Evolutionary conservation across 495 filamentous ascomycete species (phyloP).

Genomic region (Daldinia grandis): DNA sequence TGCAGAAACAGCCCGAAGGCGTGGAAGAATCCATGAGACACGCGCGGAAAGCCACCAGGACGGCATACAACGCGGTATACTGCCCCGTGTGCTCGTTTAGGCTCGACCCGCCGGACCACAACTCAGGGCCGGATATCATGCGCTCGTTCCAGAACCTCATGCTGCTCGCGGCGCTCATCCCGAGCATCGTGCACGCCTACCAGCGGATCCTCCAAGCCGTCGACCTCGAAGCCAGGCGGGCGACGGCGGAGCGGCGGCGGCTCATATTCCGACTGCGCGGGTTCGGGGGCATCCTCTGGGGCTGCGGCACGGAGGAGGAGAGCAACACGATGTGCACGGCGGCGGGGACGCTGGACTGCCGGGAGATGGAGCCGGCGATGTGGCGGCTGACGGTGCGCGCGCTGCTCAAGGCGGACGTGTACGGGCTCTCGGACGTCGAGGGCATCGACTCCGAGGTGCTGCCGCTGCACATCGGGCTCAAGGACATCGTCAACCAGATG

Average conservation of each 20-base stretch:
- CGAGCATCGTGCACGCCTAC: constrained; percentile 68
- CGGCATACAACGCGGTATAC: constrained; percentile 65
- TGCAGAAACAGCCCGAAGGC: constrained; percentile 55
- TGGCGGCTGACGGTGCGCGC: constrained; percentile 62
- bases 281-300: constrained; percentile 58
- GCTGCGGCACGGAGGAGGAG: constrained; percentile 19
- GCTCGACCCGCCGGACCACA: constrained; percentile 43
- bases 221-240: constrained; percentile 52
- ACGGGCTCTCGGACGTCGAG: constrained; percentile 51
- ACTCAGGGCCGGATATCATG: constrained; percentile 31
- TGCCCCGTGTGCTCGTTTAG: constrained; percentile 65
- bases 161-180: constrained; percentile 71
- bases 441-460: not conserved
- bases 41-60: constrained; percentile 64
- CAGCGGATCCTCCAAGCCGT: constrained; percentile 55
- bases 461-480: constrained; percentile 53
- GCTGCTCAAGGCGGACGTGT: constrained; percentile 61
- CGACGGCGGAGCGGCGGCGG: constrained; percentile 49
- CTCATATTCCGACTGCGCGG: constrained; percentile 53
- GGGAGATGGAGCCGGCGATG: constrained; percentile 54
- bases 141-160: constrained; percentile 68
- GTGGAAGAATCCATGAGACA: constrained; percentile 59
- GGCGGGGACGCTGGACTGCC: constrained; percentile 36
- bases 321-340: constrained; percentile 39
- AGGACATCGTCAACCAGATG: constrained; percentile 59